Conservation (phyloP, 148 eudicot genomes). For the Arctostaphylos glauca region DNA sequence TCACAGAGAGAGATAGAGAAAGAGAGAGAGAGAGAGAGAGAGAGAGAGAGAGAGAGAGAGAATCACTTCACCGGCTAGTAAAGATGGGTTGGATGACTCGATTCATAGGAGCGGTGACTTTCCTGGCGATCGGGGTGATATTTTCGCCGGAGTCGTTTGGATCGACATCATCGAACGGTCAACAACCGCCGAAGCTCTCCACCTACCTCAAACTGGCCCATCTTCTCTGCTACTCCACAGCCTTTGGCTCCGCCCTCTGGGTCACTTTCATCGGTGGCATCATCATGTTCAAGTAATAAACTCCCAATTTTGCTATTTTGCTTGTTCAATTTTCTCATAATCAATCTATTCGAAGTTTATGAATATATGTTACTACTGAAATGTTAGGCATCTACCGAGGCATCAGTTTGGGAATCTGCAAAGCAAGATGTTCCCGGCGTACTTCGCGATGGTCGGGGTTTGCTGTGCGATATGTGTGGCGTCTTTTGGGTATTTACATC, state of each 20-base stretch:
- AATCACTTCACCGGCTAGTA: neutral
- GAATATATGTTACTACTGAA: too few species aligned
- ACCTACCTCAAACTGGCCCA: slow-evolving; percentile 58
- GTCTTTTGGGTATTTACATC: slow-evolving; percentile 85
- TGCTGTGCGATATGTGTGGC: slow-evolving; percentile 74
- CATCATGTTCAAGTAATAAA: slow-evolving; percentile 90
- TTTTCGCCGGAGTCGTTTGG: slow-evolving; percentile 82
- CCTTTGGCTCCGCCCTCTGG: slow-evolving; percentile 95
- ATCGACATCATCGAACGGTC: slow-evolving; percentile 27
- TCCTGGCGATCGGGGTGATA: slow-evolving; percentile 70
- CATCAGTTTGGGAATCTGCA: slow-evolving; percentile 97
- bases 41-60: neutral
- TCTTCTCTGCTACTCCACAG: slow-evolving; percentile 83
- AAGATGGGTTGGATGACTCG: slow-evolving; percentile 79
- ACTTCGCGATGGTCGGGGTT: slow-evolving; percentile 79
- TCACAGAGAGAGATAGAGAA: too few species aligned
- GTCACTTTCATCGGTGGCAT: slow-evolving; percentile 98
- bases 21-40: neutral
- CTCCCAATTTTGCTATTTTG: neutral
- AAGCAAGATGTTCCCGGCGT: slow-evolving; percentile 98
- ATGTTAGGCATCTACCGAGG: slow-evolving; percentile 80
- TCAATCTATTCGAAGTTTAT: too few species aligned
- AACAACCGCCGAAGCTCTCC: slow-evolving; percentile 27
- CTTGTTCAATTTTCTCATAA: slow-evolving; percentile 5
- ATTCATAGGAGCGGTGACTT: slow-evolving; percentile 63